A percentile compares a stretch with the other conserved stretches of the same genome.
Evolutionary conservation across 495 filamentous ascomycete species (phyloP).

Genomic region (Neurospora sp.): DNA sequence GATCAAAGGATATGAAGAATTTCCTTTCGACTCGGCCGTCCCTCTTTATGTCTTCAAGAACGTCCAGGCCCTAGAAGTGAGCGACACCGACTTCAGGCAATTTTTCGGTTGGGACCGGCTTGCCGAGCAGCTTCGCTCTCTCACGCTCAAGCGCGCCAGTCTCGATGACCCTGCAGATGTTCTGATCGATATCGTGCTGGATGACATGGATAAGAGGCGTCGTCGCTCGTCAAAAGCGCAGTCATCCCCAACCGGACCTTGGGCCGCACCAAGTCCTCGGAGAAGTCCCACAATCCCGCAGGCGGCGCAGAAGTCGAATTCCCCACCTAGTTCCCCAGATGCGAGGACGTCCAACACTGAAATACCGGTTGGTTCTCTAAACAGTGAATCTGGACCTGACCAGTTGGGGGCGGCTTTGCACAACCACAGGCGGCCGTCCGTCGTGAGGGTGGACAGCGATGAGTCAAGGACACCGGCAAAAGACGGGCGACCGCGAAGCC

Average conservation of each 20-base stretch:
- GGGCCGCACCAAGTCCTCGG: conserved; percentile 50
- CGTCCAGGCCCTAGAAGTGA: conserved; percentile 81
- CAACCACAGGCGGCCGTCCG: conserved; percentile 30
- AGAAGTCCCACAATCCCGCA: conserved; percentile 45
- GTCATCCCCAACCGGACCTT: conserved; percentile 60
- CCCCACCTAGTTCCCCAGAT: conserved; percentile 57
- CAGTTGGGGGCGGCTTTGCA: conserved; percentile 17
- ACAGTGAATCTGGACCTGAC: conserved; percentile 31
- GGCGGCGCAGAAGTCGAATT: conserved; percentile 45
- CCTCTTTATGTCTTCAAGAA: conserved; percentile 95
- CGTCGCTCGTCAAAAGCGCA: conserved; percentile 78
- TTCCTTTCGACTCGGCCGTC: conserved; percentile 96
- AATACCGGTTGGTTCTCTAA: conserved; percentile 34
- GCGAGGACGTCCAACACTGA: conserved; percentile 35
- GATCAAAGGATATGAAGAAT: conserved; percentile 91
- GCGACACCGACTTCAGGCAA: conserved; percentile 89
- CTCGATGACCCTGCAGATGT: conserved; percentile 87
- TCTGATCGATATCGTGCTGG: conserved; percentile 82
- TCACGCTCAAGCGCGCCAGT: conserved; percentile 79
- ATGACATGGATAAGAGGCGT: conserved; percentile 88
- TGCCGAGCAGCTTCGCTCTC: conserved; percentile 78
- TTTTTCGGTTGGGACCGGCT: conserved; percentile 95
- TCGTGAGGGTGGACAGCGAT: conserved; percentile 29
- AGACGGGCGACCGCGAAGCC: conserved; percentile 51
- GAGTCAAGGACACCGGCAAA: conserved; percentile 29